Percentiles rank a stretch among this genome's conserved stretches.
phyloP scores from a whole-genome alignment of 2,329 filamentous ascomycete species.

The Drechslerella dactyloides region DNA sequence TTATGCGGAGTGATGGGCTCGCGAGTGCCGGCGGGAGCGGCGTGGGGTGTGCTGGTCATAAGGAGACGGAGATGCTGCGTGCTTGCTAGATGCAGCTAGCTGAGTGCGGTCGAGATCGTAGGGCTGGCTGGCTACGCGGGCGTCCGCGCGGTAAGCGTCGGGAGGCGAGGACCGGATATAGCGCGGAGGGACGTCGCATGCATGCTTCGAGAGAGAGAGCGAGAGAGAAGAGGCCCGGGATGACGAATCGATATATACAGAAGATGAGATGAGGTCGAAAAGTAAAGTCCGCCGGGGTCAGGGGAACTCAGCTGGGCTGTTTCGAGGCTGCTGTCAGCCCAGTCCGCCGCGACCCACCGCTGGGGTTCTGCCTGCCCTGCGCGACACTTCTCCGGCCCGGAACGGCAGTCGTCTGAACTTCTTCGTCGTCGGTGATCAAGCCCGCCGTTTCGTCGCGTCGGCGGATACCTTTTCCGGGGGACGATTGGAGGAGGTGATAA shows the following conservation, averaged over 20 bases:
- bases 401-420: background rate
- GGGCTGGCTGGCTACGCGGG: background rate
- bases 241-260: background rate
- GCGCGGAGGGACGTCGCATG: background rate
- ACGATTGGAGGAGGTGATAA: no score
- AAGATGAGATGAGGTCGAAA: background rate
- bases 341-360: background rate
- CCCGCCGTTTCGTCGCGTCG: no score
- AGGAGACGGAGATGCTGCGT: conserved; percentile 16
- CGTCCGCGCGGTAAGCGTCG: no score
- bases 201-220: background rate
- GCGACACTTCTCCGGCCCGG: background rate
- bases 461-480: no score
- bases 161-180: background rate
- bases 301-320: background rate
- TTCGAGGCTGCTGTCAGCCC: background rate
- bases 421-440: no score
- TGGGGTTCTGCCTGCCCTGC: background rate
- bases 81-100: background rate
- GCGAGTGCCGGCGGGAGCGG: conserved; percentile 28
- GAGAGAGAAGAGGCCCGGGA: background rate
- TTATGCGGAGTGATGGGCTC: conserved; percentile 43
- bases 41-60: conserved; percentile 32
- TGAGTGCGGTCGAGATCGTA: conserved; percentile 4
- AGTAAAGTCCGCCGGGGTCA: background rate